Conservation (phyloP, 1,139 yeast species). For the Yamadazyma conglobata region DNA sequence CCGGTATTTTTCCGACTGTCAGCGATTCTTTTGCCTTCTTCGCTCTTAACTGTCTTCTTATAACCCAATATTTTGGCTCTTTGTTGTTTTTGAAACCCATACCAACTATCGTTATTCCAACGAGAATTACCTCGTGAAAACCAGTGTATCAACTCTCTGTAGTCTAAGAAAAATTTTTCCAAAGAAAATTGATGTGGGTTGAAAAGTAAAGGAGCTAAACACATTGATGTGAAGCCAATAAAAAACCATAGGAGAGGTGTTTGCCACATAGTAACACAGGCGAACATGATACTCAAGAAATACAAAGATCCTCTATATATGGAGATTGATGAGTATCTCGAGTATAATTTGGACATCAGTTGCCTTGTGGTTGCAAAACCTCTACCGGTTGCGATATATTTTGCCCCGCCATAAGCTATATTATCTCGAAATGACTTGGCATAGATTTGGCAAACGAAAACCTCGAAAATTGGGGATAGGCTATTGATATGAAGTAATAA, state of each 20-base stretch:
- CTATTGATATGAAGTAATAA: slow-evolving; percentile 64
- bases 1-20: slow-evolving; percentile 38
- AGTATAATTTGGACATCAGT: slow-evolving; percentile 56
- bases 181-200: slow-evolving; percentile 84
- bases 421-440: slow-evolving; percentile 68
- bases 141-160: slow-evolving; percentile 65
- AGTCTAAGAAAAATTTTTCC: slow-evolving; percentile 69
- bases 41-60: slow-evolving; percentile 28
- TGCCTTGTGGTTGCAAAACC: slow-evolving; percentile 76
- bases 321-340: slow-evolving; percentile 61
- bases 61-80: slow-evolving; percentile 68
- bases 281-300: slow-evolving; percentile 56
- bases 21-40: slow-evolving; percentile 10
- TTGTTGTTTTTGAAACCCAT: slow-evolving; percentile 45
- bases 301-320: slow-evolving; percentile 64
- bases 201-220: slow-evolving; percentile 76
- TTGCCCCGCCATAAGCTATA: slow-evolving; percentile 78
- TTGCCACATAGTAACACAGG: slow-evolving; percentile 71
- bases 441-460: slow-evolving; percentile 82
- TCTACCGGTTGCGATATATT: slow-evolving; percentile 79
- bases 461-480: slow-evolving; percentile 80
- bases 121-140: slow-evolving; percentile 58
- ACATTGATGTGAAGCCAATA: slow-evolving; percentile 67
- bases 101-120: slow-evolving; percentile 58
- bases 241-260: slow-evolving; percentile 80